phyloP scores from a whole-genome alignment of 2,329 filamentous ascomycete species.

The Ascochyta viciae-villosae region DNA sequence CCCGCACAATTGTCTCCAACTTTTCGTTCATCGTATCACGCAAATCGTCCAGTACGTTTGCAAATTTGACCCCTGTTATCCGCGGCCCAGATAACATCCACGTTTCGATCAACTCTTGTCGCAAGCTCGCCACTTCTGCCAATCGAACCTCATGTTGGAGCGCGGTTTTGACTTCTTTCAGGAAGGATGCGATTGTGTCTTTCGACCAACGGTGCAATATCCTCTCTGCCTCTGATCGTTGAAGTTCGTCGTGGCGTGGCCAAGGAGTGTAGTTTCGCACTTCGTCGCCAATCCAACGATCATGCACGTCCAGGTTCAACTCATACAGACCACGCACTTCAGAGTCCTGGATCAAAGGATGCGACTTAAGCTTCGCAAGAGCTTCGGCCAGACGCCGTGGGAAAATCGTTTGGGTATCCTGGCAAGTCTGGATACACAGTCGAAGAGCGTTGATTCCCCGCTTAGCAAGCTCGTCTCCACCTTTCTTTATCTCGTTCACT shows the following conservation, averaged over 20 bases:
- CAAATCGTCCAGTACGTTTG: constrained; percentile 72
- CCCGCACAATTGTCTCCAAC: constrained; percentile 68
- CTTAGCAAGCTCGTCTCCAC: constrained; percentile 54
- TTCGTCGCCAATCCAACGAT: constrained; percentile 81
- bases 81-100: constrained; percentile 76
- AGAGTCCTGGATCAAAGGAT: constrained; percentile 74
- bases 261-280: constrained; percentile 87
- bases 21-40: constrained; percentile 73
- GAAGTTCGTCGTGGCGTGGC: constrained; percentile 77
- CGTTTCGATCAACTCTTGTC: constrained; percentile 73
- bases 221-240: constrained; percentile 50
- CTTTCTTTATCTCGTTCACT: constrained; percentile 64
- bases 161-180: constrained; percentile 67
- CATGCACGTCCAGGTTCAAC: constrained; percentile 77
- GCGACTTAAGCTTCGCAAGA: constrained; percentile 71
- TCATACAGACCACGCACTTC: constrained; percentile 71
- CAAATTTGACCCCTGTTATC: constrained; percentile 70
- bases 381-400: constrained; percentile 75
- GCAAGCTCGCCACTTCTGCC: constrained; percentile 71
- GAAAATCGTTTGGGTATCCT: constrained; percentile 78
- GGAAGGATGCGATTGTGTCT: constrained; percentile 48
- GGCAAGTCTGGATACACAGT: constrained; percentile 78
- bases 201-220: constrained; percentile 51
- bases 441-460: constrained; percentile 70
- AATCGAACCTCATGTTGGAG: constrained; percentile 70